Percentiles rank a stretch among this genome's conserved stretches.
Conservation (phyloP, 2,329 filamentous ascomycete genomes). For the Byssoonygena ceratinophila region DNA sequence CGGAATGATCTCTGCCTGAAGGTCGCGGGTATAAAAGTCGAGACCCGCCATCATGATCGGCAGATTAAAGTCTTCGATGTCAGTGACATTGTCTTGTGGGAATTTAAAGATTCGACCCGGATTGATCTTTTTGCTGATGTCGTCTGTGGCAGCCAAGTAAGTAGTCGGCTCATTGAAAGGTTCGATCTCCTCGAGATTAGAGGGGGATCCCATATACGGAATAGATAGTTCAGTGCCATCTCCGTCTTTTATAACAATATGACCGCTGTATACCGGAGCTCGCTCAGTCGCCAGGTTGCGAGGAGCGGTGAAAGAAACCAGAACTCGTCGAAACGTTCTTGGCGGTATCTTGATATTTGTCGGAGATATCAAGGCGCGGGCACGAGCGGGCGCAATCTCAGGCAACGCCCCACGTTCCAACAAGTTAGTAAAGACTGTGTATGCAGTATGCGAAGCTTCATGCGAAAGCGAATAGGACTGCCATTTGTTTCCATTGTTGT, state of each 20-base stretch:
- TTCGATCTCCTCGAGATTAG: conserved; percentile 38
- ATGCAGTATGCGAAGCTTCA: not conserved
- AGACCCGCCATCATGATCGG: conserved; percentile 41
- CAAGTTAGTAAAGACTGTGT: conserved; percentile 6
- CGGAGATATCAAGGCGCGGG: not conserved
- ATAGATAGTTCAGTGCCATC: not conserved
- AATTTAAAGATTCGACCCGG: conserved; percentile 5
- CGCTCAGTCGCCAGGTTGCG: not conserved
- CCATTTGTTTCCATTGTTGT: not conserved
- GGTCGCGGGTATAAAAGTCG: conserved; percentile 3
- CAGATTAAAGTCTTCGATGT: conserved; percentile 38
- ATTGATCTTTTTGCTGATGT: conserved; percentile 2
- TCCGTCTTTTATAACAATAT: conserved; percentile 2
- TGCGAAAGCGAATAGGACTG: conserved; percentile 8
- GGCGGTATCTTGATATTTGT: not conserved
- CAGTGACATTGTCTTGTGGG: not conserved
- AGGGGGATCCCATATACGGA: conserved; percentile 47
- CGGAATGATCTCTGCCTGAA: conserved; percentile 9
- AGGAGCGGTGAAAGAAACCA: not conserved
- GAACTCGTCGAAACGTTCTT: not conserved
- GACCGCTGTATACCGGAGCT: conserved; percentile 10
- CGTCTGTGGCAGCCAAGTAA: not conserved
- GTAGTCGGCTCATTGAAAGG: conserved; percentile 5
- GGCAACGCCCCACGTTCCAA: conserved; percentile 4
- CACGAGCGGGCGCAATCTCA: not conserved